Evolutionary conservation across 805 yeast species (phyloP).

Genomic region (Ogataea saltuana): DNA sequence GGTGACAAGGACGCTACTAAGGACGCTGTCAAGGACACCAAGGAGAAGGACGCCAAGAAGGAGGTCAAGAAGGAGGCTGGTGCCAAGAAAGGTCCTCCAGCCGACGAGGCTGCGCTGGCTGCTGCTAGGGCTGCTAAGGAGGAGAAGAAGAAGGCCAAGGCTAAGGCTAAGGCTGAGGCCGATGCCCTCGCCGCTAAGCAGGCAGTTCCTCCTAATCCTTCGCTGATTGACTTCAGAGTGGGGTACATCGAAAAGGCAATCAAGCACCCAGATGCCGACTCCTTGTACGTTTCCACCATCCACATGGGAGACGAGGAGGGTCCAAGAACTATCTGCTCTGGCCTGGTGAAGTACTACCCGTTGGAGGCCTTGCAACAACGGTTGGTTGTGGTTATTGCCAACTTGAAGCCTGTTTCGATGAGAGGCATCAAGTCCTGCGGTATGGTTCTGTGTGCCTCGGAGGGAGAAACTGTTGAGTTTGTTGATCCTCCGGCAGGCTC

Average conservation of each 20-base stretch:
- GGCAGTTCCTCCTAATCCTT: slow-evolving; percentile 70
- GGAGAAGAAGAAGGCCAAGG: slow-evolving; percentile 44
- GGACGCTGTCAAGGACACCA: slow-evolving; percentile 12
- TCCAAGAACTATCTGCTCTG: slow-evolving; percentile 98
- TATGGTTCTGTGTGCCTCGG: slow-evolving; percentile 94
- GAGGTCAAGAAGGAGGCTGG: slow-evolving; percentile 10
- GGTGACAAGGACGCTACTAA: slow-evolving; percentile 19
- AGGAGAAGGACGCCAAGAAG: slow-evolving; percentile 9
- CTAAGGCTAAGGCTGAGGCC: slow-evolving; percentile 59
- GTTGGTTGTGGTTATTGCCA: slow-evolving; percentile 86
- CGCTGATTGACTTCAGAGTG: slow-evolving; percentile 88
- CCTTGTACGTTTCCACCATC: slow-evolving; percentile 93
- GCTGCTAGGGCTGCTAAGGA: slow-evolving; percentile 39
- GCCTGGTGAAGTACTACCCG: slow-evolving; percentile 85
- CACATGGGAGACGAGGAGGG: slow-evolving; percentile 95
- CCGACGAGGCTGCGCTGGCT: slow-evolving; percentile 35
- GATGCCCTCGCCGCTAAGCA: slow-evolving; percentile 48
- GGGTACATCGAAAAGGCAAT: slow-evolving; percentile 96
- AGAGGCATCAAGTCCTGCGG: slow-evolving; percentile 95
- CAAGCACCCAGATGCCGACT: slow-evolving; percentile 97
- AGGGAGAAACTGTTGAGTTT: slow-evolving; percentile 78
- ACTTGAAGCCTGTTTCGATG: slow-evolving; percentile 97
- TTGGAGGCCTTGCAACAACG: slow-evolving; percentile 96
- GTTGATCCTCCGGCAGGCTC: slow-evolving; percentile 93
- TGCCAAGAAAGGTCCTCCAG: slow-evolving; percentile 24